Evolutionary conservation across 2,329 filamentous ascomycete species (phyloP).

Genomic region (Bipolaris sorokiniana): DNA sequence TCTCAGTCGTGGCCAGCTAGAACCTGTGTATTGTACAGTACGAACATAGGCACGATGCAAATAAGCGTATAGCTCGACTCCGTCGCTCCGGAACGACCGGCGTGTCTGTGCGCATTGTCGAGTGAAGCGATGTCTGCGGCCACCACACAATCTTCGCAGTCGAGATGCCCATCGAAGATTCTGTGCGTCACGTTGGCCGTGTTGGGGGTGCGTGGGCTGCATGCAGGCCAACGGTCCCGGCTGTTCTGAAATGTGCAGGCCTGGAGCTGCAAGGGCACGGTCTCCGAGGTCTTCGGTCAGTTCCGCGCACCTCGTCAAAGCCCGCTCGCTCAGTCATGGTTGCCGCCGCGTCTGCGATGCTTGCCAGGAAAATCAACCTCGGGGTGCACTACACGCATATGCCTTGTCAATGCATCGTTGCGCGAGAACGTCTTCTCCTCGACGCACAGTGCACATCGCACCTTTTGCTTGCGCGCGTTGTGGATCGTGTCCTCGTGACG

Average conservation of each 20-base stretch:
- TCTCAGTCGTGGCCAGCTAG: background rate
- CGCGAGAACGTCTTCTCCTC: conserved; percentile 98
- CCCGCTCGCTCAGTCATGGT: conserved; percentile 38
- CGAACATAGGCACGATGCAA: background rate
- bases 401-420: conserved; percentile 90
- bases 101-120: too few species aligned
- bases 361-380: conserved; percentile 83
- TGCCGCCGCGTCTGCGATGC: conserved; percentile 52
- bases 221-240: conserved; percentile 23
- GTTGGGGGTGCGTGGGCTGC: conserved; percentile 13
- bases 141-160: conserved; percentile 5
- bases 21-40: background rate
- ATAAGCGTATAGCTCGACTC: conserved; percentile 6
- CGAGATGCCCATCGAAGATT: background rate
- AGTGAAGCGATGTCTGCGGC: background rate
- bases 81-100: background rate
- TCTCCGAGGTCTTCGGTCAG: conserved; percentile 24
- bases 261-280: conserved; percentile 9
- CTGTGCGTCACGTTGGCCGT: conserved; percentile 13
- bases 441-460: conserved; percentile 88
- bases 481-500: conserved; percentile 98
- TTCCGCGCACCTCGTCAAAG: conserved; percentile 14
- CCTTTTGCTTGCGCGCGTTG: conserved; percentile 92
- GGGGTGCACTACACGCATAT: conserved; percentile 93
- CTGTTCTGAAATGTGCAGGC: conserved; percentile 32